Conservation (phyloP, 352 stramenopile genomes). For the Ophiocytium majus region DNA sequence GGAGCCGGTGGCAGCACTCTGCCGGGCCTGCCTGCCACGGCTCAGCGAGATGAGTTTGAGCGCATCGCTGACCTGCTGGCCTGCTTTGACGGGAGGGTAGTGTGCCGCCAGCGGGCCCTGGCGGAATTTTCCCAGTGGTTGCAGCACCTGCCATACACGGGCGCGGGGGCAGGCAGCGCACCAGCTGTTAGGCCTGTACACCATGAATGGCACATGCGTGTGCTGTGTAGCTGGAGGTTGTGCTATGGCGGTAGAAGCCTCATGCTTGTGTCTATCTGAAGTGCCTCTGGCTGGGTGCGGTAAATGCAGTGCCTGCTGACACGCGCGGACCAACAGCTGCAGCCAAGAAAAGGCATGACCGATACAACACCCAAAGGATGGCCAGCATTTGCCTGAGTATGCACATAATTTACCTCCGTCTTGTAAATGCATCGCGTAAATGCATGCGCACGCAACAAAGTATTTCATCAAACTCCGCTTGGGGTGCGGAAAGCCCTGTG, state of each 20-base stretch:
- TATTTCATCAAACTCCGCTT: too few relatives aligned
- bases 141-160: slow-evolving; percentile 66
- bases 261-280: not conserved
- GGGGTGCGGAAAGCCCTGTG: too few relatives aligned
- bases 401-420: too few relatives aligned
- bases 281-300: not conserved
- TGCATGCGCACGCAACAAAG: too few relatives aligned
- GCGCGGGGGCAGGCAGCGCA: not conserved
- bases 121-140: slow-evolving; percentile 74
- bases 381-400: too few relatives aligned
- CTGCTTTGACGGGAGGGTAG: slow-evolving; percentile 76
- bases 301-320: slow-evolving; percentile 9
- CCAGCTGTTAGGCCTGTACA: not conserved
- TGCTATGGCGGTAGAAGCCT: not conserved
- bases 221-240: not conserved
- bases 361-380: too few relatives aligned
- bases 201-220: not conserved
- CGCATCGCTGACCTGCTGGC: slow-evolving; percentile 78
- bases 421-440: too few relatives aligned
- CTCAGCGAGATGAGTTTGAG: slow-evolving; percentile 71
- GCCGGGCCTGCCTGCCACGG: too few relatives aligned
- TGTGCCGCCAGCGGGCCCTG: slow-evolving; percentile 64
- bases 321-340: too few relatives aligned
- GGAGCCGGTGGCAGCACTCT: too few relatives aligned
- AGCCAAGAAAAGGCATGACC: too few relatives aligned